Base-by-base conservation (phyloP, 2,329 filamentous ascomycete genomes). In the Colletotrichum melonis region DNA sequence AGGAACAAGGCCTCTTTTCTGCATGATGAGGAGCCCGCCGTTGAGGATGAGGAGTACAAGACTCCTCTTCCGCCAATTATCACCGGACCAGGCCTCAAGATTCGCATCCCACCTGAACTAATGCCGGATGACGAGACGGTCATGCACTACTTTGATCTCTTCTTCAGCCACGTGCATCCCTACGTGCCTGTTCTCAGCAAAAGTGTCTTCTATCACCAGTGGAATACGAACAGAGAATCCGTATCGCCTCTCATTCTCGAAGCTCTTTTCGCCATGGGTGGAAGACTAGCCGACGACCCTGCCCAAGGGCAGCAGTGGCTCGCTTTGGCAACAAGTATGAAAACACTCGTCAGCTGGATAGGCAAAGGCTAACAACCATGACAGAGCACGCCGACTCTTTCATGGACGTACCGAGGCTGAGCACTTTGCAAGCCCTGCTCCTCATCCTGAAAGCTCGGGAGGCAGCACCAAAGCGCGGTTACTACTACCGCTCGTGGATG, bases 401-500 rank as follows among this genome's bases (percentile, higher is more conserved):
- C 81, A 95, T 97, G 89, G 96, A 98, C 78, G 91, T 96, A 28
- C 95, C 96, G 2, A 90, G 96, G 63, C 80, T 98, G 59, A 98
- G 95, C 82, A 98, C 97, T 0, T 91, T 98, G 11, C 96, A 98
- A 83, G 96, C 95, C 3, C 86, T 98, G 74, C 85, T 98, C 57
- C 92, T 98, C 57, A 88, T 98, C 22, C 85, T 98, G 56, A 98
- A 98, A 82, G 97, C 96, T 1, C 90, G 95, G 75, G 96, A 98
- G 82, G 93, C 94, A n/a, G 92, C 93, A 9, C 95, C 96, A 0
- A 97, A 97, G 80, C 92, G 94, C 73, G 97, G 97, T 1, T 98
- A 98, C 80, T 98, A 97, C 82, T 98, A 97, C 83, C 92, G 96
- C 49, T 98, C 97, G 0, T 98, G 97, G 96, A 97, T 98, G 91